phyloP scores from a whole-genome alignment of 225 moss, liverwort and hornwort species.

The Sphagnum tenellum region DNA sequence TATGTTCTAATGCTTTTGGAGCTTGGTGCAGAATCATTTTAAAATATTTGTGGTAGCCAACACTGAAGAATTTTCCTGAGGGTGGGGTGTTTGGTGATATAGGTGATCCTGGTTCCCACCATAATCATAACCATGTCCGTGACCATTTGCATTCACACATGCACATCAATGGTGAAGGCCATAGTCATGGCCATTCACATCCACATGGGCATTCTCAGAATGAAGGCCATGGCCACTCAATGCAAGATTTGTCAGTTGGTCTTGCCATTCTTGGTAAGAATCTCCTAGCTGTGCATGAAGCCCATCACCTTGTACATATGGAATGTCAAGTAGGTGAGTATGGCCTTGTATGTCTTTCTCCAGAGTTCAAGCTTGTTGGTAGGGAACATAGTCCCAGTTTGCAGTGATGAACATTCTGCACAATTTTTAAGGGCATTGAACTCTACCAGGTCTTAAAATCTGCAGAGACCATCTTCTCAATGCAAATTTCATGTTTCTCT shows the following conservation, averaged over 20 bases:
- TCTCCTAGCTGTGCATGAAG: background rate
- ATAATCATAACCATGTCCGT: conserved; percentile 9
- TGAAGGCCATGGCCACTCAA: conserved; percentile 53
- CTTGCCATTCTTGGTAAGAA: conserved; percentile 68
- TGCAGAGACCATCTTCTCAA: no score
- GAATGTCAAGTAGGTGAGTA: no score
- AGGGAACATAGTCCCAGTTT: no score
- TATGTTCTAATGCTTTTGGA: no score
- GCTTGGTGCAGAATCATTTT: no score
- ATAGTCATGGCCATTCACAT: conserved; percentile 29
- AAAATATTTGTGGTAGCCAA: background rate
- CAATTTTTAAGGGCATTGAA: no score
- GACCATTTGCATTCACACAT: conserved; percentile 32
- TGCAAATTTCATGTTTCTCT: no score
- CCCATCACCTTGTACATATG: no score
- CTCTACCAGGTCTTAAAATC: no score
- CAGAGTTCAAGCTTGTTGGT: no score
- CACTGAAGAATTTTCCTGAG: background rate
- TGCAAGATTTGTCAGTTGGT: conserved; percentile 71
- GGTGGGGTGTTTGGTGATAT: conserved; percentile 3
- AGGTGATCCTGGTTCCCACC: conserved; percentile 41
- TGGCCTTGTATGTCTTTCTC: no score
- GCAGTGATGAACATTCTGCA: no score
- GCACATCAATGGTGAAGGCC: conserved; percentile 17
- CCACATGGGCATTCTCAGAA: conserved; percentile 23